These are phyloP conservation scores for Paecilomyces sp. DNA, from an alignment of 2,329 filamentous ascomycete species.

Conservation along the genomic window DNA sequence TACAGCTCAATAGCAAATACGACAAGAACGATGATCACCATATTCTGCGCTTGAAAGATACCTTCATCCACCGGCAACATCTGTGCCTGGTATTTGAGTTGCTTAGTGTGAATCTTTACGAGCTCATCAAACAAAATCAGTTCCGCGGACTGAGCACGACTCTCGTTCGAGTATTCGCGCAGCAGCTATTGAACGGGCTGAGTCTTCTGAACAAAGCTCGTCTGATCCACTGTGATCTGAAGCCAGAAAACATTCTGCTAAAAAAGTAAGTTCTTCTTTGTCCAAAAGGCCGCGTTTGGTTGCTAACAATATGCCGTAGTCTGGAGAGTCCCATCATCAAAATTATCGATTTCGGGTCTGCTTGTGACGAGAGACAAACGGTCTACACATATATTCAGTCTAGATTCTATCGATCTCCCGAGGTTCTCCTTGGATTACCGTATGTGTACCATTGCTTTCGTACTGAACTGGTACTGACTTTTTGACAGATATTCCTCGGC, in stretches of 20 bases:
- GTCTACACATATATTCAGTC: slow-evolving; percentile 99
- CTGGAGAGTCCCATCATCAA: slow-evolving; percentile 99
- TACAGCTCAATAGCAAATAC: slow-evolving; percentile 88
- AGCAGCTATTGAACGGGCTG: slow-evolving; percentile 88
- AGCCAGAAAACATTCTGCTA: slow-evolving; percentile 93
- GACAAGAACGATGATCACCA: slow-evolving; percentile 99
- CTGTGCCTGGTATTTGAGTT: slow-evolving; percentile 94
- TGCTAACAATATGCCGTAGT: slow-evolving; percentile 31
- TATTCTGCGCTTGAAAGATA: slow-evolving; percentile 87
- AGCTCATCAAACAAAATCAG: slow-evolving; percentile 98
- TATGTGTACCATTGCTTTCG: slow-evolving; percentile 25
- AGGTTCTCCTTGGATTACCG: slow-evolving; percentile 88
- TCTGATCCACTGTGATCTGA: slow-evolving; percentile 94
- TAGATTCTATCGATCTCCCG: slow-evolving; percentile 92
- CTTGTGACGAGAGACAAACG: slow-evolving; percentile 95
- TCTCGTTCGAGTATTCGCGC: slow-evolving; percentile 91
- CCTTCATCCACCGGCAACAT: slow-evolving; percentile 96
- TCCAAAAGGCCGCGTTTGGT: background rate
- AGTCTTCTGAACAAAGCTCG: slow-evolving; percentile 92
- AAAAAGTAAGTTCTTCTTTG: slow-evolving; percentile 61
- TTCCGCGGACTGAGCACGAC: slow-evolving; percentile 97
- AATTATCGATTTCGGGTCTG: slow-evolving; percentile 98
- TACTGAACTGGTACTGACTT: background rate
- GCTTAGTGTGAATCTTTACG: slow-evolving; percentile 94
- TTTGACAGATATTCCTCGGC: slow-evolving; percentile 75